A percentile compares a stretch with the other conserved stretches of the same genome.
Evolutionary conservation across 768 basidiomycete species (phyloP).

Genomic region (Podaxis sp.): DNA sequence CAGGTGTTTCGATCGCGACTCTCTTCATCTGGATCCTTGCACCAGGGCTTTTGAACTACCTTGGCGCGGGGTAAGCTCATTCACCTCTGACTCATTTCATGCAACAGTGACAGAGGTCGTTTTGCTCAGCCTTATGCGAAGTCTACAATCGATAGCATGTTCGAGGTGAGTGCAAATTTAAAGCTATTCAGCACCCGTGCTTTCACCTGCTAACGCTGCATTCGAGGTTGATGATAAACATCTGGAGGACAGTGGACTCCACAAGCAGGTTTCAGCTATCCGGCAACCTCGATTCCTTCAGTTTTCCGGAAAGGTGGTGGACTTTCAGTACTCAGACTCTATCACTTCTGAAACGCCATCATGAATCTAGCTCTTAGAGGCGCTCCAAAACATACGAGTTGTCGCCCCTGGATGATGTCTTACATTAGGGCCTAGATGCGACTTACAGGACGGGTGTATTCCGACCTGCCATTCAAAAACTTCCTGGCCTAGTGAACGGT

Average conservation of each 20-base stretch:
- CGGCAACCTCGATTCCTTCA: slow-evolving; percentile 5
- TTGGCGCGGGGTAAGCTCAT: slow-evolving; percentile 3
- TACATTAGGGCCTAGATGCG: too few species aligned
- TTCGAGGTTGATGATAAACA: slow-evolving; percentile 7
- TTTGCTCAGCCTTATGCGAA: background rate
- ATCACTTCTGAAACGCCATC: too few species aligned
- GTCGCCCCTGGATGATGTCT: too few species aligned
- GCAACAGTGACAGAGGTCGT: background rate
- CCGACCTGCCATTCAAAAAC: too few species aligned
- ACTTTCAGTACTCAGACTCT: too few species aligned
- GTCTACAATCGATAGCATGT: slow-evolving; percentile 4
- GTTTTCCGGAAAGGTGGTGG: background rate
- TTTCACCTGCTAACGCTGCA: background rate
- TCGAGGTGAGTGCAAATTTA: background rate
- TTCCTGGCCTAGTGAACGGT: too few species aligned
- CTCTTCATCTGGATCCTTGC: slow-evolving; percentile 3
- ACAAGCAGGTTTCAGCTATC: background rate
- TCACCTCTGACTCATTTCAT: background rate
- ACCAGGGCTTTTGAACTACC: background rate
- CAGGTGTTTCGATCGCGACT: slow-evolving; percentile 1
- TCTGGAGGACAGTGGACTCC: slow-evolving; percentile 3
- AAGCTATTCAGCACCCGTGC: background rate
- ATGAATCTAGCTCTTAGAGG: too few species aligned
- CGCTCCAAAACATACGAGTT: too few species aligned
- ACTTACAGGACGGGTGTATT: too few species aligned